Evolutionary conservation across 495 filamentous ascomycete species (phyloP), one percentile per base, ranked within the genome.

Genomic region (Penicillium nucicola): DNA sequence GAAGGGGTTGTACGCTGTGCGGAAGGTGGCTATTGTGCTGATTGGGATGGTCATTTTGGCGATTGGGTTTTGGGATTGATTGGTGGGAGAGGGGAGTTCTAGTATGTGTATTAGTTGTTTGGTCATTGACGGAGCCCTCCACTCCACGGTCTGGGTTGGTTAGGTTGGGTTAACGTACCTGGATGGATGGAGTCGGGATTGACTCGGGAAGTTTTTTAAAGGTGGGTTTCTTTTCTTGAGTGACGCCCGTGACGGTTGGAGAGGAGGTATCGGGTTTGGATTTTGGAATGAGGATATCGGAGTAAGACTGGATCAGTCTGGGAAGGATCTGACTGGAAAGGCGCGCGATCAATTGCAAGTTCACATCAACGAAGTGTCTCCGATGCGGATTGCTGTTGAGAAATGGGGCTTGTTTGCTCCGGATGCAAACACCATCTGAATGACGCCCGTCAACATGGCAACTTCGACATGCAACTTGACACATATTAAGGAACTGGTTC

Each of bases 1-100:
- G 82, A 97, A 99, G 17, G 95, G 95, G 71, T 95, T 95, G 85
- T 96, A 97, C 61, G 77, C 80, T 56, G 89, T 85, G 50, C 80
- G 79, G 52, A 97, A 84, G 60, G 87, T 78, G 62, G 90, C 87
- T 72, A 98, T 86, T 40, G 70, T 72, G 50, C 60, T 59, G 60
- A 75, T 52, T 28, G 74, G 74, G 61, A 77, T 95, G 37, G 96
- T 85, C 93, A 98, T 98, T 50, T 66, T 81, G 66, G 52, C n/a
- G 32, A 54, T 48, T 40, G 13, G n/a, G 31, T 11, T 13, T 32
- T 30, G 22, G 41, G 36, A n/a, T n/a, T n/a, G 20, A 20, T 41
- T 36, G 22, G 31, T 15, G 18, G 30, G 3, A 9, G 23, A 7
- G 4, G n/a, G 15, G 3, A 12, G 18, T 1, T 15, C 44, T 47